phyloP scores from a whole-genome alignment of 2,329 filamentous ascomycete genomes.

The Monilinia vaccinii-corymbosi region DNA sequence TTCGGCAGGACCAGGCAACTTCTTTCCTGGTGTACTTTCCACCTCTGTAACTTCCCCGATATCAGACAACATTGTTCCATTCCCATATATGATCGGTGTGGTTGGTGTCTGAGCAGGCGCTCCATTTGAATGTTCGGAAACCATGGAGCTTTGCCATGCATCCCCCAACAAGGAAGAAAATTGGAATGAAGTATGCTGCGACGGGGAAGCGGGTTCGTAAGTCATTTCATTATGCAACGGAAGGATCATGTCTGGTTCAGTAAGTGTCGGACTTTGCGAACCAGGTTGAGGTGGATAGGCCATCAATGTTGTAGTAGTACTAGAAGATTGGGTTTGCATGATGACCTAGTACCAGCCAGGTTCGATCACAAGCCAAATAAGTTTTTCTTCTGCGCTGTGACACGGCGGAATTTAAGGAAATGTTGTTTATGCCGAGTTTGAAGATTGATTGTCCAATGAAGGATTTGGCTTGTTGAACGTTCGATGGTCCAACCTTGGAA shows the following conservation, averaged over 20 bases:
- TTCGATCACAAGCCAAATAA: not conserved
- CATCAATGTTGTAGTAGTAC: slow-evolving; percentile 23
- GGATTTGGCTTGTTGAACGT: not conserved
- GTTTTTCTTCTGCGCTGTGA: not conserved
- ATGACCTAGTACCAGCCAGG: slow-evolving; percentile 15
- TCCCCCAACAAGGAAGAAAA: slow-evolving; percentile 27
- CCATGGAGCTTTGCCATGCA: slow-evolving; percentile 26
- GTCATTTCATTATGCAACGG: slow-evolving; percentile 53
- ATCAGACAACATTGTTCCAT: slow-evolving; percentile 60
- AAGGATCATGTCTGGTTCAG: slow-evolving; percentile 91
- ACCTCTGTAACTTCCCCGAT: slow-evolving; percentile 49
- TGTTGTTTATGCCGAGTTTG: not conserved
- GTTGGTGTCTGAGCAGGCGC: slow-evolving; percentile 39
- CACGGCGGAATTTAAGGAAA: not conserved
- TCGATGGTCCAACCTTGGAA: not conserved
- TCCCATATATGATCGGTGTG: slow-evolving; percentile 60
- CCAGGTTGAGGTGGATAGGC: slow-evolving; percentile 46
- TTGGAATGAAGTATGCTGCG: slow-evolving; percentile 31
- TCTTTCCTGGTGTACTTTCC: slow-evolving; percentile 38
- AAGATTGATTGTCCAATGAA: not conserved
- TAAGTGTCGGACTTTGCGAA: slow-evolving; percentile 82
- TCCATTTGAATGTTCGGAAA: slow-evolving; percentile 26
- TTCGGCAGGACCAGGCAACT: slow-evolving; percentile 26
- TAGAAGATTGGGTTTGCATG: slow-evolving; percentile 24
- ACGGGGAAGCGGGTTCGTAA: slow-evolving; percentile 45